These are phyloP conservation scores for Cercospora sp. DNA, from an alignment of 2,329 filamentous ascomycete genomes.

Conservation along the genomic window DNA sequence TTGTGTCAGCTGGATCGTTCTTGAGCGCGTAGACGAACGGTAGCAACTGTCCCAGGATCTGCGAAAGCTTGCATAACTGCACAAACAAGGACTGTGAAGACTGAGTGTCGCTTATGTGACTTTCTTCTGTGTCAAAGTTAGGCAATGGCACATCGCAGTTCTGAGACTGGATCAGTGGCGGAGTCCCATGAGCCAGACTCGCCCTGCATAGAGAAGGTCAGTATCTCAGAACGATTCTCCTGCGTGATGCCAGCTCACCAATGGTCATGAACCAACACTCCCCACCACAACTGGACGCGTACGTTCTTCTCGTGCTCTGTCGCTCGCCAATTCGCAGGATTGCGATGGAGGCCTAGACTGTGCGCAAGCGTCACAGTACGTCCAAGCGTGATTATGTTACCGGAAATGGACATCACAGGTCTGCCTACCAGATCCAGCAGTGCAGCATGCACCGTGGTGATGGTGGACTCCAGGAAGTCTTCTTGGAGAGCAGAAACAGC, in stretches of 20 bases:
- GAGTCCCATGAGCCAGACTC: slow-evolving; percentile 57
- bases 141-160: slow-evolving; percentile 60
- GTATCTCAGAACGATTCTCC: neutral
- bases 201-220: slow-evolving; percentile 40
- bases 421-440: slow-evolving; percentile 45
- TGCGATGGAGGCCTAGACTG: slow-evolving; percentile 57
- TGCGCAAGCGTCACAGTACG: slow-evolving; percentile 57
- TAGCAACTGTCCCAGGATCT: slow-evolving; percentile 43
- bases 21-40: slow-evolving; percentile 43
- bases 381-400: slow-evolving; percentile 56
- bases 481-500: slow-evolving; percentile 45
- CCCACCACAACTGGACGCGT: slow-evolving; percentile 58
- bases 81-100: slow-evolving; percentile 53
- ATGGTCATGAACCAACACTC: slow-evolving; percentile 57
- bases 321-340: slow-evolving; percentile 56
- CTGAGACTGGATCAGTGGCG: slow-evolving; percentile 53
- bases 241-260: slow-evolving; percentile 42
- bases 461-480: slow-evolving; percentile 45
- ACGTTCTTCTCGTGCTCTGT: slow-evolving; percentile 53
- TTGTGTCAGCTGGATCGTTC: slow-evolving; percentile 35
- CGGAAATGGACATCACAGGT: slow-evolving; percentile 44
- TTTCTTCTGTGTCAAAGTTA: slow-evolving; percentile 38
- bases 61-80: slow-evolving; percentile 53
- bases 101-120: neutral
- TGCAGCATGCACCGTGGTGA: slow-evolving; percentile 43